phyloP scores from a whole-genome alignment of 164 flowering plant genomes.

The Liquidambar formosana region DNA sequence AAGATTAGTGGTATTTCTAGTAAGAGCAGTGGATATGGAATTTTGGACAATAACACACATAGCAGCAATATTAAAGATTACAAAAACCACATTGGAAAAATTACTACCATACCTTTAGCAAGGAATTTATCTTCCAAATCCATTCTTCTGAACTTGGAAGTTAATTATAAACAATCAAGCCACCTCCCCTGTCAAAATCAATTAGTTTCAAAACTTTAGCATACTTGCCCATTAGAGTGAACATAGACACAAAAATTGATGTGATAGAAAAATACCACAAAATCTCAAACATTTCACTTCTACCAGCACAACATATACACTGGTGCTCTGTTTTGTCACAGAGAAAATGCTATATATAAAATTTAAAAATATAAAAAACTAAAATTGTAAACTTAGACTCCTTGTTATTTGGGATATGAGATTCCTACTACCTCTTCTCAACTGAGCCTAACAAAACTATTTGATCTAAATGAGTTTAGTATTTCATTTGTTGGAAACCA shows the following conservation, averaged over 20 bases:
- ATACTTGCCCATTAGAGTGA: not conserved
- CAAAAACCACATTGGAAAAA: not conserved
- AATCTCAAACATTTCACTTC: not conserved
- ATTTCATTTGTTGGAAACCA: too few relatives aligned
- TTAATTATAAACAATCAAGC: slow-evolving; percentile 5
- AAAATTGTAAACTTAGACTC: not conserved
- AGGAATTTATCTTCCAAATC: slow-evolving; percentile 47
- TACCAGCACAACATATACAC: not conserved
- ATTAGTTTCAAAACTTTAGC: not conserved
- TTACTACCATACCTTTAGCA: slow-evolving; percentile 37
- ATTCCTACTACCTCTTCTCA: too few relatives aligned
- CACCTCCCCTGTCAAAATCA: slow-evolving; percentile 21
- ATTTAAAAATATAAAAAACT: too few relatives aligned
- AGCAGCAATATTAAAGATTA: not conserved
- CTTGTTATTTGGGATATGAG: not conserved
- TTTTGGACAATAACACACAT: not conserved
- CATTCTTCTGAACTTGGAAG: slow-evolving; percentile 25
- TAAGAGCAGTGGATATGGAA: too few relatives aligned
- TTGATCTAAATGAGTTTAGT: too few relatives aligned
- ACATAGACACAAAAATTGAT: not conserved
- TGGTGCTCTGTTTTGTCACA: not conserved
- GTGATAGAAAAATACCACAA: not conserved
- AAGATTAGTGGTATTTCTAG: not conserved
- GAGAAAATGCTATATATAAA: not conserved
- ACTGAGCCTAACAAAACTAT: too few relatives aligned